These are phyloP conservation scores for Petunia hybrid DNA, from an alignment of 305 asterid species.

Conservation along the genomic window DNA sequence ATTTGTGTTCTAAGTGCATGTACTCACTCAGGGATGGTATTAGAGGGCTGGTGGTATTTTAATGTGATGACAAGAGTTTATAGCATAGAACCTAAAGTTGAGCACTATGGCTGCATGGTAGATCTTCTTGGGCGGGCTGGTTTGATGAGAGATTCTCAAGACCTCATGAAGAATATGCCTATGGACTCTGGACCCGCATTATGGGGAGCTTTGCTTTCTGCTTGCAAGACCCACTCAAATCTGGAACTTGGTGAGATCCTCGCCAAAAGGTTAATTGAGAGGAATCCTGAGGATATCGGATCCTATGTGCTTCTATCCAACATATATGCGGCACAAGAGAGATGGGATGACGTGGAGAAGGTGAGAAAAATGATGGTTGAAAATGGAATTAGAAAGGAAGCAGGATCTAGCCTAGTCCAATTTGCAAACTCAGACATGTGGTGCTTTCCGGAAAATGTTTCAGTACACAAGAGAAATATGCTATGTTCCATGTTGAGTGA, in stretches of 20 bases:
- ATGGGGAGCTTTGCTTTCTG: conserved; percentile 46
- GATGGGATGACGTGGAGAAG: conserved; percentile 48
- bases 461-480: conserved; percentile 42
- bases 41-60: conserved; percentile 57
- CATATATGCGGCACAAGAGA: conserved; percentile 48
- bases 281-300: conserved; percentile 47
- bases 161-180: conserved; percentile 37
- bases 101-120: conserved; percentile 56
- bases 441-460: conserved; percentile 21
- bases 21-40: conserved; percentile 46
- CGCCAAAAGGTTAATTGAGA: conserved; percentile 42
- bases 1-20: conserved; percentile 48
- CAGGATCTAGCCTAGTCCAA: conserved; percentile 41
- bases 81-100: conserved; percentile 44
- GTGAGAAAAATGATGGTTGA: conserved; percentile 45
- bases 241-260: conserved; percentile 46
- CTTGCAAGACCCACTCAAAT: conserved; percentile 48
- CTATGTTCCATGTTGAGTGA: conserved; percentile 48
- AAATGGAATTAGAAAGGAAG: conserved; percentile 36
- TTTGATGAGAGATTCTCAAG: conserved; percentile 43
- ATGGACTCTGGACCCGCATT: conserved; percentile 36
- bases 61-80: conserved; percentile 46
- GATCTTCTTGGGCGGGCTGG: conserved; percentile 49
- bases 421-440: conserved; percentile 22
- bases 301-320: conserved; percentile 46